These are phyloP conservation scores for Camelina laxa DNA, from an alignment of 345 rosid genomes.

Conservation along the genomic window DNA sequence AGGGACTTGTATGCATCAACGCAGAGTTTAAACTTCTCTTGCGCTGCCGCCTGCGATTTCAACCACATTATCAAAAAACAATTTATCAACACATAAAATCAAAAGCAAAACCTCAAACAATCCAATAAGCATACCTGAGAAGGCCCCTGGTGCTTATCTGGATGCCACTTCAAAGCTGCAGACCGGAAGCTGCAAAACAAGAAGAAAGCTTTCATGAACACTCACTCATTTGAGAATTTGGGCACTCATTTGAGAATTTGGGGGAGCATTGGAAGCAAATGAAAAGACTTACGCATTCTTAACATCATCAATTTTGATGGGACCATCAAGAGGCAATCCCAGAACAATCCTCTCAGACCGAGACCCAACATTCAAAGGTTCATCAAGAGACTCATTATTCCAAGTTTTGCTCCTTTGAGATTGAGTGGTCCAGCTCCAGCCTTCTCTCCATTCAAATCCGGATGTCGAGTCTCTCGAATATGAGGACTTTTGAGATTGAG, in stretches of 20 bases:
- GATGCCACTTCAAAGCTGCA: conserved; percentile 93
- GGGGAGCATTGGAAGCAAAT: not conserved
- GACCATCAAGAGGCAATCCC: conserved; percentile 72
- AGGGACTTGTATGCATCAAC: conserved; percentile 81
- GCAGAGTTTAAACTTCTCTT: conserved; percentile 86
- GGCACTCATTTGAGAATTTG: not conserved
- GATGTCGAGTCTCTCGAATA: conserved; percentile 10
- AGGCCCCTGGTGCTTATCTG: conserved; percentile 83
- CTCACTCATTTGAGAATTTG: not conserved
- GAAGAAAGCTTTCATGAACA: not conserved
- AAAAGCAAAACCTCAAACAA: not conserved
- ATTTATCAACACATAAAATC: not conserved
- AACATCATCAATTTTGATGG: conserved; percentile 71
- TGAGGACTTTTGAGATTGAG: conserved; percentile 21
- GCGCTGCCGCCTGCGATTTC: conserved; percentile 65
- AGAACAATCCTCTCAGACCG: conserved; percentile 63
- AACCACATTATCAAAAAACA: not conserved
- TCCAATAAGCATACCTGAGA: conserved; percentile 53
- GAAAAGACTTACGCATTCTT: conserved; percentile 69
- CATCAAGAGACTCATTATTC: conserved; percentile 49
- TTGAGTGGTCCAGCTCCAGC: conserved; percentile 49
- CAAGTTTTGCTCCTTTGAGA: conserved; percentile 49
- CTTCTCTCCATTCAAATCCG: conserved; percentile 71
- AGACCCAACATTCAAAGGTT: conserved; percentile 54
- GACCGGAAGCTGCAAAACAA: conserved; percentile 62